phyloP scores from a whole-genome alignment of 2,329 filamentous ascomycete genomes.

The Venturiaceae sp. region DNA sequence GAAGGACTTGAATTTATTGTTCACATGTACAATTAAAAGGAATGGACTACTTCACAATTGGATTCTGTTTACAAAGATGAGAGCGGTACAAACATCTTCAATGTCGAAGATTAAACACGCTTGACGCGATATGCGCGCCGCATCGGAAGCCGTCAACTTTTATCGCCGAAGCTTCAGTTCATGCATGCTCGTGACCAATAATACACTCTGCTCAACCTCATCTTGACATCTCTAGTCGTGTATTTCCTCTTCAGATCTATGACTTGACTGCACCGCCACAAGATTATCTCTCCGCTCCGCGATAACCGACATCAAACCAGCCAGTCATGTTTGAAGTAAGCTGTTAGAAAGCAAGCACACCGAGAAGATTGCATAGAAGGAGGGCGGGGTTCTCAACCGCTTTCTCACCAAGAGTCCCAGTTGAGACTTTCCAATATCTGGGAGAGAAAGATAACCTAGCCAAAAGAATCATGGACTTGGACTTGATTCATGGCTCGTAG shows the following conservation, averaged over 20 bases:
- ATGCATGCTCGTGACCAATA: neutral
- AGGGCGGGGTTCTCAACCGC: no score
- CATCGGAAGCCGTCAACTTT: neutral
- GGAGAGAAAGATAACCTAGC: no score
- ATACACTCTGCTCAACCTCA: neutral
- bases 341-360: neutral
- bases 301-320: neutral
- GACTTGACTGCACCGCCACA: neutral
- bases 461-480: neutral
- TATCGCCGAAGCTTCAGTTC: neutral
- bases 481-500: neutral
- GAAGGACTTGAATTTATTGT: no score
- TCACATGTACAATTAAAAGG: neutral
- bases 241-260: neutral
- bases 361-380: neutral
- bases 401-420: no score
- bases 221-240: neutral
- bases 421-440: no score
- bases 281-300: neutral
- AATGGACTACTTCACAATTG: neutral
- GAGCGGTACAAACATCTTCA: neutral
- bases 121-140: neutral
- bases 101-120: neutral
- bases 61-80: neutral
- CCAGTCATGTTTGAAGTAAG: conserved; percentile 14